Evolutionary conservation across 768 basidiomycete genomes (phyloP).

Genomic region (Agaricus subrufescens): DNA sequence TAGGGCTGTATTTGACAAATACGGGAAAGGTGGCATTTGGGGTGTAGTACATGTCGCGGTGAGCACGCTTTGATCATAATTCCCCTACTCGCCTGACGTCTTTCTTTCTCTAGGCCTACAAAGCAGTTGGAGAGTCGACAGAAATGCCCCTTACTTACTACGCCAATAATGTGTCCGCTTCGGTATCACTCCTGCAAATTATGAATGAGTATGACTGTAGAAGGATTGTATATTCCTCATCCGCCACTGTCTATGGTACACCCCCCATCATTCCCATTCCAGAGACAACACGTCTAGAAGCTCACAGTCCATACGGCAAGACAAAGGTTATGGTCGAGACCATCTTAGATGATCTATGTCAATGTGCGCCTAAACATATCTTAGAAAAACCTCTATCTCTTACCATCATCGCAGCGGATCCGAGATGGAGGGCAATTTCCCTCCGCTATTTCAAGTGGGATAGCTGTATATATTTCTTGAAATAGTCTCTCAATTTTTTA

Average conservation of each 20-base stretch:
- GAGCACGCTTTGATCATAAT: conserved; percentile 24
- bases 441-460: conserved; percentile 95
- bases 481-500: neutral
- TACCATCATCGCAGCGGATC: conserved; percentile 46
- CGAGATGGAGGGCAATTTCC: conserved; percentile 76
- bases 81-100: neutral
- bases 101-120: conserved; percentile 65
- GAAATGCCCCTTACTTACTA: conserved; percentile 94
- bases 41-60: conserved; percentile 95
- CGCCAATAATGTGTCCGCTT: conserved; percentile 88
- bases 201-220: conserved; percentile 84
- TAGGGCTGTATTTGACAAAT: conserved; percentile 74
- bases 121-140: conserved; percentile 95
- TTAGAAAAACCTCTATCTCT: neutral
- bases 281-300: conserved; percentile 81
- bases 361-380: conserved; percentile 38
- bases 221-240: conserved; percentile 94
- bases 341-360: conserved; percentile 84
- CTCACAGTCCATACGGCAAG: conserved; percentile 91
- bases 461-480: neutral
- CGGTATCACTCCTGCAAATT: conserved; percentile 77
- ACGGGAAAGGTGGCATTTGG: conserved; percentile 90
- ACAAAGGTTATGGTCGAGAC: conserved; percentile 96
- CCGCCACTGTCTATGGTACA: conserved; percentile 96
- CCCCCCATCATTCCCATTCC: conserved; percentile 92